Evolutionary conservation across 2,329 filamentous ascomycete species (phyloP), one percentile per base, ranked within the genome.

Genomic region (Fusarium sp.): DNA sequence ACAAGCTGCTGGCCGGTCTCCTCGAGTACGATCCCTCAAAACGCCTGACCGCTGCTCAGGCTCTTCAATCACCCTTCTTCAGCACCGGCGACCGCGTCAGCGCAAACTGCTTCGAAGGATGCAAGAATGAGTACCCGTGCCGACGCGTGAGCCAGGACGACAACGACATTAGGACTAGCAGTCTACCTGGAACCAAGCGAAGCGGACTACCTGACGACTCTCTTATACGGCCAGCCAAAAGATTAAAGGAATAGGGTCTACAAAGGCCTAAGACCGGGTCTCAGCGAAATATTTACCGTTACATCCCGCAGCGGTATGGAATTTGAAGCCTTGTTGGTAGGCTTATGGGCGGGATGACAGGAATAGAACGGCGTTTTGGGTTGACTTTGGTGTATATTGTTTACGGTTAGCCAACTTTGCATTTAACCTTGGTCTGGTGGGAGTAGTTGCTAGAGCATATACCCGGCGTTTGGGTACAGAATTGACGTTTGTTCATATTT

Each of bases 21-120:
- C 87, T 99, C 13, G 94, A 98, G 75, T 99, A 98, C 78, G 95
- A 99, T 78, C 96, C 96, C 0, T 88, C 92, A 53, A 95, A 94
- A 78, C 89, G 96, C 6, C 85, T 98, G 58, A 97, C 94, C 2
- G 96, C 96, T 0, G 91, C 93, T 43, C 88, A 95, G 75, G 96
- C 96, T 3, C 84, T 99, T n/a, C 88, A 94, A 73, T 95, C 98
- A 73, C 90, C 92, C 0, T 98, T 98, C 80, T 99, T 99, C 78
- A 87, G 84, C 34, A 90, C 90, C 74, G 90, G 90, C 4, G 90
- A 92, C 22, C 88, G 89, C 63, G 88, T 96, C 18, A 91, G 87
- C 40, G 86, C 89, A 39, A 96, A 97, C 77, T 98, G 94, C 76
- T 99, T 99, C 72, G 94, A 97, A 75, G 94, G 95, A 0, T 86